Evolutionary conservation across 1,284 basidiomycete species (phyloP).

Genomic region (Rhodotorula sp.): DNA sequence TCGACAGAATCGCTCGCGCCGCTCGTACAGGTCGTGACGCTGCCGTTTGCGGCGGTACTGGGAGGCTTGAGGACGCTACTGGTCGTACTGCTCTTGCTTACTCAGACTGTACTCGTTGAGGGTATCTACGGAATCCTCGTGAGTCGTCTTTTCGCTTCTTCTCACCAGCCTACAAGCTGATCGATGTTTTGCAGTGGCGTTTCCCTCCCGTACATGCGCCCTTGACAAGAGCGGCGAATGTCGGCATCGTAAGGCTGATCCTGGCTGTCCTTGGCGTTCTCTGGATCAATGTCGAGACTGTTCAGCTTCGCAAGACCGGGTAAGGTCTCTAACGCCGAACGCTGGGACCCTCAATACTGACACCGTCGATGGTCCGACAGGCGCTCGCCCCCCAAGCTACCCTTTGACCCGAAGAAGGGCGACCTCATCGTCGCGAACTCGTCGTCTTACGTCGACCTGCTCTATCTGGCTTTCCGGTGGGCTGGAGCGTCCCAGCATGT

Average conservation of each 20-base stretch:
- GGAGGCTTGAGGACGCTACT: conserved; percentile 8
- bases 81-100: conserved; percentile 25
- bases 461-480: conserved; percentile 43
- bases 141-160: not conserved
- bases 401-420: conserved; percentile 31
- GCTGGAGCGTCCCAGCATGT: not conserved
- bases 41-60: conserved; percentile 9
- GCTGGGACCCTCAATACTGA: not conserved
- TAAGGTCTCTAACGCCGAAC: not conserved
- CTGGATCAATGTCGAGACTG: conserved; percentile 30
- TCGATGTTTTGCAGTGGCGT: not conserved
- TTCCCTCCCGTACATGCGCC: conserved; percentile 11
- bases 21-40: not conserved
- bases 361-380: not conserved
- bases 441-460: conserved; percentile 44
- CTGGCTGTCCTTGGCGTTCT: conserved; percentile 32
- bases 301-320: conserved; percentile 27
- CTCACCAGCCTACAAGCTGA: not conserved
- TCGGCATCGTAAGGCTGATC: conserved; percentile 10
- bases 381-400: conserved; percentile 16
- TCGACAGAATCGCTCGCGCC: conserved; percentile 2
- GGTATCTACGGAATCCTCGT: conserved; percentile 22
- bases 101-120: conserved; percentile 26
- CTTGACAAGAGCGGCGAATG: conserved; percentile 11
- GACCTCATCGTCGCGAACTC: conserved; percentile 45